These are phyloP conservation scores for Botrytis squamosa DNA, from an alignment of 2,329 filamentous ascomycete species.

Conservation along the genomic window DNA sequence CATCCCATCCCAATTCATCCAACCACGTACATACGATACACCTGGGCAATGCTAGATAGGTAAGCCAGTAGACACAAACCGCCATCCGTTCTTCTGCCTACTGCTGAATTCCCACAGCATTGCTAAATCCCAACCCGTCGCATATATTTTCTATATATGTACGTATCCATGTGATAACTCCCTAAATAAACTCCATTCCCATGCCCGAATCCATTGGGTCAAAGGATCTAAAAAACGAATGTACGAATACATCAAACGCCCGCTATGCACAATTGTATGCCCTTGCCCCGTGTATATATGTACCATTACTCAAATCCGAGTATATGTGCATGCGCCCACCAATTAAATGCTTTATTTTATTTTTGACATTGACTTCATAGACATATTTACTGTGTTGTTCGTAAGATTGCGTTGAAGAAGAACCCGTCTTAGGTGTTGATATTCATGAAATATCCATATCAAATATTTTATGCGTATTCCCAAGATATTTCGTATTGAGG, in stretches of 20 bases:
- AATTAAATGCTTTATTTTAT: conserved; percentile 1
- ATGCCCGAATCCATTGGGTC: neutral
- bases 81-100: neutral
- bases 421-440: neutral
- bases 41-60: neutral
- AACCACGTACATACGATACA: neutral
- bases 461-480: conserved; percentile 29
- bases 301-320: neutral
- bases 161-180: neutral
- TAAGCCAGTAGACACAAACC: neutral
- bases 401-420: neutral
- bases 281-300: neutral
- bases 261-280: conserved; percentile 14
- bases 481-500: conserved; percentile 51
- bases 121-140: neutral
- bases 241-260: conserved; percentile 6
- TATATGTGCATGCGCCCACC: conserved; percentile 9
- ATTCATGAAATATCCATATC: neutral
- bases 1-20: neutral
- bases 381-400: conserved; percentile 3
- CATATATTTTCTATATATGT: neutral
- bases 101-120: neutral
- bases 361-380: conserved; percentile 13
- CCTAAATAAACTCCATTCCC: neutral
- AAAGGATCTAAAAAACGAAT: neutral